These are phyloP conservation scores for Dittrichia graveolens DNA, from an alignment of 129 eudicot species.

Conservation along the genomic window DNA sequence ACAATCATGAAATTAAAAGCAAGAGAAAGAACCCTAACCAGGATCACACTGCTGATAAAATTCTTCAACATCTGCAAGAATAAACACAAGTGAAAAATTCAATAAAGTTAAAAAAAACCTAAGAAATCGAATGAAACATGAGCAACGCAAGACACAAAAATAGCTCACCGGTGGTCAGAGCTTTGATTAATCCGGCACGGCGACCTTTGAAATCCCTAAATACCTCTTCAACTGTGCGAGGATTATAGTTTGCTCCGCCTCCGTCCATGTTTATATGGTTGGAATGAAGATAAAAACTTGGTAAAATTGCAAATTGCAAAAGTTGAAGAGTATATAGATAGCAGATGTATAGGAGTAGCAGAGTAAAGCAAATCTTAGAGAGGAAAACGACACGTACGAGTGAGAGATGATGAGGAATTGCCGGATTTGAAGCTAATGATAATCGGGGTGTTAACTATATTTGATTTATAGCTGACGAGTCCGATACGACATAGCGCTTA, in stretches of 20 bases:
- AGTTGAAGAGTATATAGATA: not conserved
- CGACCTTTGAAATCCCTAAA: constrained; percentile 82
- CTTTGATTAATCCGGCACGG: constrained; percentile 67
- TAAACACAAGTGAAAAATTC: not conserved
- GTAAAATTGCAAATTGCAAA: not conserved
- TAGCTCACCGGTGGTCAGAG: constrained; percentile 69
- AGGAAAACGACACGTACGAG: constrained; percentile 23
- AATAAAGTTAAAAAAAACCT: not conserved
- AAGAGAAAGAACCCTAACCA: constrained; percentile 42
- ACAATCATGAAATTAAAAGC: not conserved
- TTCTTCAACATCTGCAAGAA: constrained; percentile 63
- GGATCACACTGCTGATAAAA: constrained; percentile 82
- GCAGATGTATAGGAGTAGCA: not conserved
- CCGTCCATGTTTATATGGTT: constrained; percentile 24
- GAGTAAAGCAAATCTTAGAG: constrained; percentile 22
- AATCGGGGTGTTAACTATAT: constrained; percentile 50
- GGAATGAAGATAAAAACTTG: not conserved
- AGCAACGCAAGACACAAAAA: not conserved
- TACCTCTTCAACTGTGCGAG: constrained; percentile 76
- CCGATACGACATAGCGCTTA: constrained; percentile 34
- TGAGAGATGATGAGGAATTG: constrained; percentile 28
- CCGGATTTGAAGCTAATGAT: constrained; percentile 52
- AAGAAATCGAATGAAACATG: not conserved
- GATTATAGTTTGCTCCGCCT: constrained; percentile 58
- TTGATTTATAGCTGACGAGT: constrained; percentile 46